Evolutionary conservation across 352 stramenopile species (phyloP).

Genomic region (Pythium monospermum): DNA sequence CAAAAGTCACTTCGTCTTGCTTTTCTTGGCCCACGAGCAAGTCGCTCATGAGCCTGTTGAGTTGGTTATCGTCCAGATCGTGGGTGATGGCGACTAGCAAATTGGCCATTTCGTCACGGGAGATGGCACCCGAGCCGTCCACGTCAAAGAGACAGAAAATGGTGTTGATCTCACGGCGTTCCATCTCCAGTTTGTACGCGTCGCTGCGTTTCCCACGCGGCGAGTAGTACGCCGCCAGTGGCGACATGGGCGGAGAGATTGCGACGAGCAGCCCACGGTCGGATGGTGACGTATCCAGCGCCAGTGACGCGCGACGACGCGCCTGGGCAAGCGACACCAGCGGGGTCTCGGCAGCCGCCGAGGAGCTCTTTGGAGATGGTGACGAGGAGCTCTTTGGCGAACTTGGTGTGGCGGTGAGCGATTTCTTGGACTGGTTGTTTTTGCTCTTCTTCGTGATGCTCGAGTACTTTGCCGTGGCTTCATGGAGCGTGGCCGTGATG

Average conservation of each 20-base stretch:
- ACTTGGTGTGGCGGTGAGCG: neutral
- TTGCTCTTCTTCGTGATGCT: slow-evolving; percentile 14
- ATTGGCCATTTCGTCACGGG: slow-evolving; percentile 52
- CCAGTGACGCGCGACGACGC: slow-evolving; percentile 14
- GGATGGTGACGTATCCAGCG: slow-evolving; percentile 7
- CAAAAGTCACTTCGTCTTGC: slow-evolving; percentile 48
- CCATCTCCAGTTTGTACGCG: slow-evolving; percentile 51
- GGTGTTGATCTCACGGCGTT: slow-evolving; percentile 64
- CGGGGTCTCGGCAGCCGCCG: neutral
- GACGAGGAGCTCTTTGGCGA: neutral
- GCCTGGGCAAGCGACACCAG: slow-evolving; percentile 12
- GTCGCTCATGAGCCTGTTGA: slow-evolving; percentile 54
- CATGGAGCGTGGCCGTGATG: slow-evolving; percentile 33
- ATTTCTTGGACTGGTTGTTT: slow-evolving; percentile 3
- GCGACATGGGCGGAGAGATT: slow-evolving; percentile 40
- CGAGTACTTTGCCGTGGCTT: slow-evolving; percentile 29
- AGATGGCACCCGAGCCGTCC: slow-evolving; percentile 55
- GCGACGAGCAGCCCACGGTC: slow-evolving; percentile 4
- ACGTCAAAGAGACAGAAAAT: slow-evolving; percentile 69
- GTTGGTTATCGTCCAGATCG: slow-evolving; percentile 52
- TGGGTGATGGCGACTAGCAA: slow-evolving; percentile 59
- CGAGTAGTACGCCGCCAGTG: slow-evolving; percentile 39
- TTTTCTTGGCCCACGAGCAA: slow-evolving; percentile 33
- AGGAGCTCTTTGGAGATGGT: slow-evolving; percentile 5
- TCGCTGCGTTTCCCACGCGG: slow-evolving; percentile 44